A percentile compares a stretch with the other conserved stretches of the same genome.
phyloP scores from a whole-genome alignment of 2,329 filamentous ascomycete genomes.

The Penicillium italicum region DNA sequence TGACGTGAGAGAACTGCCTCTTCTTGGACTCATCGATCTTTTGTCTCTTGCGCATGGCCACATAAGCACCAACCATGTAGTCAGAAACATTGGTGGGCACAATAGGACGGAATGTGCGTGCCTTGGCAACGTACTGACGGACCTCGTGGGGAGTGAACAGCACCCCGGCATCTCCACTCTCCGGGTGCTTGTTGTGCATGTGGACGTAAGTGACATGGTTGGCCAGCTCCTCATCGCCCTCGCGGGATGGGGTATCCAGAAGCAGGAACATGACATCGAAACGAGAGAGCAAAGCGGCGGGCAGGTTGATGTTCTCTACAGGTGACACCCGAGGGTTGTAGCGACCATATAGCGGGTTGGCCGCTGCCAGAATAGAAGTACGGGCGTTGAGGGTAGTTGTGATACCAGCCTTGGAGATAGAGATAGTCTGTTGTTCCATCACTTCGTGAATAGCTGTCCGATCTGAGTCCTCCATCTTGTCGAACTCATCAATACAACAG shows the following conservation, averaged over 20 bases:
- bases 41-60: slow-evolving; percentile 87
- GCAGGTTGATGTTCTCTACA: slow-evolving; percentile 98
- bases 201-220: slow-evolving; percentile 95
- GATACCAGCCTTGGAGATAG: slow-evolving; percentile 85
- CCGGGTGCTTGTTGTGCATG: slow-evolving; percentile 92
- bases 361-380: slow-evolving; percentile 91
- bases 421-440: slow-evolving; percentile 84
- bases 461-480: slow-evolving; percentile 79
- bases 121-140: slow-evolving; percentile 90
- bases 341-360: slow-evolving; percentile 93
- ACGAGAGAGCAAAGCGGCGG: slow-evolving; percentile 92
- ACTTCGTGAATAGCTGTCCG: slow-evolving; percentile 81
- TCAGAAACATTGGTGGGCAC: slow-evolving; percentile 84
- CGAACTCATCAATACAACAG: slow-evolving; percentile 81
- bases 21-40: slow-evolving; percentile 86
- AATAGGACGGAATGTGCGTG: slow-evolving; percentile 80
- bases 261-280: slow-evolving; percentile 97
- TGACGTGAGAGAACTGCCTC: slow-evolving; percentile 91
- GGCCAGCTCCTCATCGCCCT: slow-evolving; percentile 87
- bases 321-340: slow-evolving; percentile 98
- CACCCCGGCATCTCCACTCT: slow-evolving; percentile 63
- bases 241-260: slow-evolving; percentile 86
- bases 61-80: slow-evolving; percentile 96
- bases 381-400: slow-evolving; percentile 95
- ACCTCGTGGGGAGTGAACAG: slow-evolving; percentile 92